Evolutionary conservation across 75 land plant species (phyloP).

Genomic region (Cunninghamia lanceolata): DNA sequence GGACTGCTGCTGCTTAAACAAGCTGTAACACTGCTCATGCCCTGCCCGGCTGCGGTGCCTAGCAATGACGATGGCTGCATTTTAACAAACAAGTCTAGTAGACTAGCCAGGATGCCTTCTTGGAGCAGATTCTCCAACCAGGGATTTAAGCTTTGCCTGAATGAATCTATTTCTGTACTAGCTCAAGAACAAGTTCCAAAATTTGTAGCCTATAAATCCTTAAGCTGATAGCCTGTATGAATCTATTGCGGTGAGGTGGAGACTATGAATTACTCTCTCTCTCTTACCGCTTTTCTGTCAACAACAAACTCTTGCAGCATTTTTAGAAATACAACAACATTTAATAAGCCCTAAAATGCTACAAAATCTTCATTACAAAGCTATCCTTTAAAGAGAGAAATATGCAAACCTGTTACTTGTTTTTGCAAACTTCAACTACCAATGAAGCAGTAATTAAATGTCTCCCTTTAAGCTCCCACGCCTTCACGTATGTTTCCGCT

Average conservation of each 20-base stretch:
- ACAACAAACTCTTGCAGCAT: neutral
- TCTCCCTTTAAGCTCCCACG: neutral
- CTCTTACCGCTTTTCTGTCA: neutral
- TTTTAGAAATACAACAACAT: neutral
- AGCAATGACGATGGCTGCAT: slow-evolving; percentile 12
- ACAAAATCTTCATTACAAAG: neutral
- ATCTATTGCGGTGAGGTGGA: neutral
- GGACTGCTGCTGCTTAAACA: slow-evolving; percentile 8
- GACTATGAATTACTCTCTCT: neutral
- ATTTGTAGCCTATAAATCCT: too few species aligned
- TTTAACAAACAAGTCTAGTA: slow-evolving; percentile 3
- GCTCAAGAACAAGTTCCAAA: too few species aligned
- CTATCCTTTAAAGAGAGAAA: neutral
- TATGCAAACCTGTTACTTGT: neutral
- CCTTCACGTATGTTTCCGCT: neutral
- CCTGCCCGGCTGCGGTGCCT: slow-evolving; percentile 8
- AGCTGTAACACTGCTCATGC: neutral
- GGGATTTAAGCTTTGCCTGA: neutral
- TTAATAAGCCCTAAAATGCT: neutral
- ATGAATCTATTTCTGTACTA: neutral
- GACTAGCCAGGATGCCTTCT: slow-evolving; percentile 14
- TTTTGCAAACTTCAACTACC: neutral
- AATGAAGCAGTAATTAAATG: neutral
- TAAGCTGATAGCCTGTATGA: neutral
- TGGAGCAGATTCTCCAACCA: neutral